These are phyloP conservation scores for Penicillium manginii DNA, from an alignment of 495 filamentous ascomycete species.

Conservation along the genomic window DNA sequence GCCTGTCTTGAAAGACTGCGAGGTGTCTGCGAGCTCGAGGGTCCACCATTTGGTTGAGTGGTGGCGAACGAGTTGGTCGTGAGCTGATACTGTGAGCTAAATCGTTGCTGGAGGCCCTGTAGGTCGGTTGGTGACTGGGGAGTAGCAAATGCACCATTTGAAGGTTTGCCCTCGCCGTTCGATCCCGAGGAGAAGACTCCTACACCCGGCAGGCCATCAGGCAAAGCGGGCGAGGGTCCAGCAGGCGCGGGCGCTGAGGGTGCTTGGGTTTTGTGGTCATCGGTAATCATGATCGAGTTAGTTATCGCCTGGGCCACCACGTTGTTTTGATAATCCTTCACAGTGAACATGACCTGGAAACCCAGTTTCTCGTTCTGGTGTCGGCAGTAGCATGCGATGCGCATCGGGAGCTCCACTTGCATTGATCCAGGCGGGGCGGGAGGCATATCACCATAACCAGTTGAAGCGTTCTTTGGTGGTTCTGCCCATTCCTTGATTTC, in stretches of 20 bases:
- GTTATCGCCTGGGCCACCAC: slow-evolving; percentile 85
- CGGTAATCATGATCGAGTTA: slow-evolving; percentile 88
- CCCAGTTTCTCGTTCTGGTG: slow-evolving; percentile 91
- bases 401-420: slow-evolving; percentile 84
- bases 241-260: slow-evolving; percentile 42
- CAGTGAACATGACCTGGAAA: slow-evolving; percentile 91
- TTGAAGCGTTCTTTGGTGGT: slow-evolving; percentile 45
- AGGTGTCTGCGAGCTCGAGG: slow-evolving; percentile 58
- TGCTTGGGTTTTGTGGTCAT: slow-evolving; percentile 89
- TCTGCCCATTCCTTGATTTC: slow-evolving; percentile 86
- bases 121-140: slow-evolving; percentile 56
- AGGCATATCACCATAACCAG: slow-evolving; percentile 36
- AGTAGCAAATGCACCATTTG: slow-evolving; percentile 25
- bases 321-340: slow-evolving; percentile 76
- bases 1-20: slow-evolving; percentile 70
- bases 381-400: slow-evolving; percentile 96
- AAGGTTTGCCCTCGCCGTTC: slow-evolving; percentile 31
- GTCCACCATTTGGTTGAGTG: slow-evolving; percentile 41
- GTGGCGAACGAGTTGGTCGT: slow-evolving; percentile 41
- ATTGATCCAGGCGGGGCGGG: slow-evolving; percentile 62
- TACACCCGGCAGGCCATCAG: slow-evolving; percentile 50
- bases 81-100: slow-evolving; percentile 49
- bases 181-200: slow-evolving; percentile 49
- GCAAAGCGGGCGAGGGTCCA: slow-evolving; percentile 40
- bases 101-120: slow-evolving; percentile 54